These are phyloP conservation scores for Trypanosoma grayi DNA, from an alignment of 208 protist species.

Conservation along the genomic window DNA sequence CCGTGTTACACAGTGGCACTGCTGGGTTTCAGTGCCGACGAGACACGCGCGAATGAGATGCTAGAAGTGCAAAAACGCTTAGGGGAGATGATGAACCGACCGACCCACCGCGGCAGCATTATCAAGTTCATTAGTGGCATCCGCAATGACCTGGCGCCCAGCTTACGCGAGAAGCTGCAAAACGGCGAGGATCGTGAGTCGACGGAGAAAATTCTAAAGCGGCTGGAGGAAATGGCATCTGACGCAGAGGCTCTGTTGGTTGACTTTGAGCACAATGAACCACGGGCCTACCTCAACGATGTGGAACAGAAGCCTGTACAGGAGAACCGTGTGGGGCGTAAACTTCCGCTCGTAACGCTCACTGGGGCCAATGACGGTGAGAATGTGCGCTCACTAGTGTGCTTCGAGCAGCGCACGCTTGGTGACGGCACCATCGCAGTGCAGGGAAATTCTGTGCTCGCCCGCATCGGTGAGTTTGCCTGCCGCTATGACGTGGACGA, in stretches of 20 bases:
- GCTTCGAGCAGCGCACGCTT: conserved; percentile 55
- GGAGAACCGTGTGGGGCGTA: conserved; percentile 1
- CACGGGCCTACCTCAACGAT: conserved; percentile 70
- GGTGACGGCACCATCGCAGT: conserved; percentile 57
- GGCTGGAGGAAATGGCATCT: conserved; percentile 64
- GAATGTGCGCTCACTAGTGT: conserved; percentile 56
- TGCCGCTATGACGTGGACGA: conserved; percentile 71
- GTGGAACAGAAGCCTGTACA: conserved; percentile 16
- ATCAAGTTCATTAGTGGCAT: conserved; percentile 73
- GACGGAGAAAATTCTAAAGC: conserved; percentile 51
- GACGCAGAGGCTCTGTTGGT: conserved; percentile 63
- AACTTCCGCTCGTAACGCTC: background rate
- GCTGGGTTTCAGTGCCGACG: conserved; percentile 64
- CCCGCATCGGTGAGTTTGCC: conserved; percentile 40
- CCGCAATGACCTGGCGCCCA: conserved; percentile 54
- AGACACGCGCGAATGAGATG: conserved; percentile 65
- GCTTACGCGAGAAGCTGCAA: conserved; percentile 49
- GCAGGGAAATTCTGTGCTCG: conserved; percentile 57
- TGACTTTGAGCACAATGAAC: conserved; percentile 73
- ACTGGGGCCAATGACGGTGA: conserved; percentile 10
- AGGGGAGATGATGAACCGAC: conserved; percentile 61
- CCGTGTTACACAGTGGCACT: conserved; percentile 81
- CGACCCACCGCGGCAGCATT: conserved; percentile 67
- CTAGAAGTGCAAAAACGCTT: conserved; percentile 63
- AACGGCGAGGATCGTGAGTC: conserved; percentile 28